A percentile compares a stretch with the other conserved stretches of the same genome.
Evolutionary conservation across 805 yeast genomes (phyloP).

Genomic region (Lipomyces lipofer): DNA sequence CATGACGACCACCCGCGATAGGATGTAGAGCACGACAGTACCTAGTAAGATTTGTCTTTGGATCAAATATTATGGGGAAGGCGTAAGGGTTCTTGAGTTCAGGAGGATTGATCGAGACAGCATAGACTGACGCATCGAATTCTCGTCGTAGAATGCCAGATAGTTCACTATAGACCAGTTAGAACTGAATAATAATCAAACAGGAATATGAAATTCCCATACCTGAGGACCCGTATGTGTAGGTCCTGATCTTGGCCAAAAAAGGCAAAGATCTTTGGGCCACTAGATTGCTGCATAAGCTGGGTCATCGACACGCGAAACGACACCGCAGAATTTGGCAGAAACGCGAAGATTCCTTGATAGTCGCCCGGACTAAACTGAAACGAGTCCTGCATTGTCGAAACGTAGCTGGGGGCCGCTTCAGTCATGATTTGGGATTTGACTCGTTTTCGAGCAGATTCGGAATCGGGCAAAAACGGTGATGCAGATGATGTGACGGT

Average conservation of each 20-base stretch:
- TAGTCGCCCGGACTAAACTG: constrained; percentile 8
- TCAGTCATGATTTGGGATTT: neutral
- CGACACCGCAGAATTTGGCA: constrained; percentile 10
- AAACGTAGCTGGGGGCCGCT: constrained; percentile 3
- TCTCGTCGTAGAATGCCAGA: neutral
- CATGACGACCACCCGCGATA: constrained; percentile 27
- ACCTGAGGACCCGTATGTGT: constrained; percentile 10
- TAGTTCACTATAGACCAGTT: constrained; percentile 6
- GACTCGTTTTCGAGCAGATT: neutral
- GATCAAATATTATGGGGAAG: constrained; percentile 20
- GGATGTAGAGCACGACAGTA: constrained; percentile 30
- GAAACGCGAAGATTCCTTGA: constrained; percentile 3
- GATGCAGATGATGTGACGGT: neutral
- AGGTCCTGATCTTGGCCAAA: constrained; percentile 10
- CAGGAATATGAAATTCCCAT: neutral
- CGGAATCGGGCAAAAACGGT: too few relatives aligned
- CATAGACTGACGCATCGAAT: constrained; percentile 18
- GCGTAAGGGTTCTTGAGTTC: constrained; percentile 3
- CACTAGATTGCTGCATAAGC: constrained; percentile 6
- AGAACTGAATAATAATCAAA: neutral
- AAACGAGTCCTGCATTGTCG: neutral
- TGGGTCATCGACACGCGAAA: constrained; percentile 3
- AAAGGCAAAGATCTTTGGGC: constrained; percentile 15
- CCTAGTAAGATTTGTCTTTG: constrained; percentile 20
- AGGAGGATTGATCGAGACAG: constrained; percentile 19